Evolutionary conservation across 202 grass and related monocot genomes (phyloP), one percentile per base, ranked within the genome.

Genomic region (Brachypodium distachyon): DNA sequence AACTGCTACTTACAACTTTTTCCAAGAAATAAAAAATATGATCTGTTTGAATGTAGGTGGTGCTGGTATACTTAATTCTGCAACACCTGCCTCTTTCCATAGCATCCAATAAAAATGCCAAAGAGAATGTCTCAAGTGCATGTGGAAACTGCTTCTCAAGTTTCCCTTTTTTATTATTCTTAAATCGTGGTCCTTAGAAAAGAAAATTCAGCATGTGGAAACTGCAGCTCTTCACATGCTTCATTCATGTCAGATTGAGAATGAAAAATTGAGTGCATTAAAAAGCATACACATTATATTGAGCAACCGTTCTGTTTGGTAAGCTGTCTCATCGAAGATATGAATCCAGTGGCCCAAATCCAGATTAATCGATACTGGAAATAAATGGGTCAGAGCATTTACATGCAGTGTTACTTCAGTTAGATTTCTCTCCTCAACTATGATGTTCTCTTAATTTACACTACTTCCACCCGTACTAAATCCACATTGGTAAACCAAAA

Each of bases 261-360:
- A 68, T 66, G 62, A 21, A 79, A 7, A 77, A 73, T 12, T 14
- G 18, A 79, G 72, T 59, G n/a, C 17, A 67, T 14, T 32, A 59
- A 50, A 17, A 57, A 22, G 17, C 4, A 58, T 64, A 48, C 6
- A 73, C 57, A 22, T 23, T 32, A 40, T 22, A 32, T 27, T 23
- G 21, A 56, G 39, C 19, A 82, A 53, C 39, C 65, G 60, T 86
- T 55, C 6, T 49, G 39, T 51, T 61, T 62, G 33, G 59, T 64
- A 79, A 55, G 40, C 70, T 60, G 13, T 37, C 46, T 38, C 23
- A 56, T 32, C 64, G 9, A 53, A 63, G 56, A 77, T 49, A 71
- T 11, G 38, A 77, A 55, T 61, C 4, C 18, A 48, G 17, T 14
- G 9, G 17, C 25, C 18, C 62, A 7, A 21, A 64, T 47, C 11